Base-by-base conservation (phyloP, 805 yeast species). In the Wickerhamomyces alni region DNA sequence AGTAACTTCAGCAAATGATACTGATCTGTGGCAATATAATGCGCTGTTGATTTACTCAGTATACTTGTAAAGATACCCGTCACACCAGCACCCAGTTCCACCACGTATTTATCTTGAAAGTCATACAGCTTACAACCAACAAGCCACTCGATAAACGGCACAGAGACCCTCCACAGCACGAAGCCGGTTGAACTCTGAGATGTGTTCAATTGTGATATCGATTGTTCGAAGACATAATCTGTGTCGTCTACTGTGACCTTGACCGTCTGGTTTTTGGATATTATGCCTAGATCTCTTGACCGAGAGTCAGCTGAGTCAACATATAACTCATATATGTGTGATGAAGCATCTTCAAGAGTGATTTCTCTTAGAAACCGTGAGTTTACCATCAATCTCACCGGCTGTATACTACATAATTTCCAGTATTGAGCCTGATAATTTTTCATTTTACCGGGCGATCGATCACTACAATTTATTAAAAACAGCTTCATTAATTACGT, bases 11-110 rank as follows among this genome's bases (percentile, higher is more conserved):
- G 46, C 8, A 80, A 48, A 41, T 70, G 79, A 21, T 52, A 57
- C 50, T 80, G 86, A 52, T 81, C 88, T 0, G 82, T 72, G 2
- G 80, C 77, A 2, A 80, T 57, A 46, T 66, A 80, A 11, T 53
- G 55, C 11, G 41, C n/a, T 43, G 65, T 48, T 15, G 15, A 9
- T 44, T 65, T n/a, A 41, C 75, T 61, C 45, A 67, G 9, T 30
- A 64, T 39, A 56, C 62, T 59, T 0, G 75, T 74, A 8, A 72
- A 52, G 4, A 80, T 50, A 0, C 81, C 85, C 3, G 76, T 66
- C 0, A 71, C 70, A 0, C 88, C 88, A 12, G 83, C 58, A 0
- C 88, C 88, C 4, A 81, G 51, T 44, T 81, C 88, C 8, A 80
- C 58, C 0, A 77, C 67, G 1, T 50, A 41, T 2, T 57, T 43